A percentile compares a stretch with the other conserved stretches of the same genome.
These are phyloP conservation scores for Termitomyces sp. DNA, from an alignment of 768 basidiomycete genomes.

Conservation along the genomic window DNA sequence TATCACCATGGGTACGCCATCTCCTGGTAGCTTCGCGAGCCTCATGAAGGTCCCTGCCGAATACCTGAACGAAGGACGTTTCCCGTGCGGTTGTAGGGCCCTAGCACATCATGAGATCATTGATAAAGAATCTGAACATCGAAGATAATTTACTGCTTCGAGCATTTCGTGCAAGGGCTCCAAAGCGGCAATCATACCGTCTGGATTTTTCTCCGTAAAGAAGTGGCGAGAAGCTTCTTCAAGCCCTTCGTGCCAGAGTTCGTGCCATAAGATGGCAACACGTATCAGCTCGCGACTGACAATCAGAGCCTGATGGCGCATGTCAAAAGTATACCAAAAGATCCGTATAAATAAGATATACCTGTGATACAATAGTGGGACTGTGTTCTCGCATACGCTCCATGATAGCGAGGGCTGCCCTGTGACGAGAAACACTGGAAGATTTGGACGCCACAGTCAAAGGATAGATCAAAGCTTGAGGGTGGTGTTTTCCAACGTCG, in stretches of 20 bases:
- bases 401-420: slow-evolving; percentile 86
- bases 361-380: slow-evolving; percentile 82
- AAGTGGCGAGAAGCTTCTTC: slow-evolving; percentile 97
- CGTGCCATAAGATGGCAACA: slow-evolving; percentile 98
- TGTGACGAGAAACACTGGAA: slow-evolving; percentile 76
- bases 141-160: slow-evolving; percentile 61
- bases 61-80: slow-evolving; percentile 91
- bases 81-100: slow-evolving; percentile 94
- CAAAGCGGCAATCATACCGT: slow-evolving; percentile 92
- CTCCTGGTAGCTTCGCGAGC: slow-evolving; percentile 89
- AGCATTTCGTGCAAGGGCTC: slow-evolving; percentile 93
- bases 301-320: slow-evolving; percentile 57
- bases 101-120: slow-evolving; percentile 33
- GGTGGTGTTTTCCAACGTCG: slow-evolving; percentile 94
- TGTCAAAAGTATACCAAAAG: slow-evolving; percentile 2
- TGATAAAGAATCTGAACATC: neutral
- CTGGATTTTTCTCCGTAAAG: slow-evolving; percentile 95
- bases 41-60: slow-evolving; percentile 88
- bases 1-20: slow-evolving; percentile 84
- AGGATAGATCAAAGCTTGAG: slow-evolving; percentile 94
- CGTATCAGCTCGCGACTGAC: slow-evolving; percentile 95
- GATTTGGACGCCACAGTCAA: slow-evolving; percentile 97
- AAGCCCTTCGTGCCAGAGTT: slow-evolving; percentile 96
- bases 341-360: slow-evolving; percentile 22
- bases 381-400: slow-evolving; percentile 93